Base-by-base conservation (phyloP, 257 asterid species). In the Mitragyna speciosa region DNA sequence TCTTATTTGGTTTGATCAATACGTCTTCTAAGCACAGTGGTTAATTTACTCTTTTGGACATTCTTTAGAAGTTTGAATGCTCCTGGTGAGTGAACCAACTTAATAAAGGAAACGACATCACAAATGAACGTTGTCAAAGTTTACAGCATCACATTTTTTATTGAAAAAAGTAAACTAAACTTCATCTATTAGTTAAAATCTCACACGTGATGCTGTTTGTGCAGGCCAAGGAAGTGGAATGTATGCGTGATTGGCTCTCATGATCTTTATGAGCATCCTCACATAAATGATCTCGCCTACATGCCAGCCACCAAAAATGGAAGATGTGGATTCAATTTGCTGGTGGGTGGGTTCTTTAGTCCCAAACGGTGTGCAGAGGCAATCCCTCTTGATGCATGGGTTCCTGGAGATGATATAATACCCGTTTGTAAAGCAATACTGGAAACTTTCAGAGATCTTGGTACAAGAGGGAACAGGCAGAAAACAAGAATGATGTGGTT, bases 181-280 rank as follows among this genome's bases (percentile, higher is more conserved):
- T 63, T 5, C n/a, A 49, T 17, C 24, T 7, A n/a, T 8, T 1
- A 16, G 26, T 49, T 14, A 41, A 15, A 36, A 45, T 16, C 48
- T 71, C 9, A n/a, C 24, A 12, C 28, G 3, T 73, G 1, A 28
- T 81, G 82, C 67, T 73, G 10, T 54, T 14, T 59, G 26, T 85
- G 87, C 84, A 96, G 99, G 93, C 99, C 98, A 15, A 90, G 99
- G 92, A 96, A 96, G 83, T 96, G 99, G 99, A 95, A 95, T 72
- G 97, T 87, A 81, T 95, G 99, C 73, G 97, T 95, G 54, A 87
- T 95, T 30, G 99, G 98, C 26, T 89, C 98, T 7, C 99, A 92
- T 47, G 98, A 95, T 82, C 89, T 95, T n/a, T 95, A 92, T 56
- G 99, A 95, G 92, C 99, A 95, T 85, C 99, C 99, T 0, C 99